Base-by-base conservation (phyloP, 768 basidiomycete species). In the Hebeloma cylindrosporum region DNA sequence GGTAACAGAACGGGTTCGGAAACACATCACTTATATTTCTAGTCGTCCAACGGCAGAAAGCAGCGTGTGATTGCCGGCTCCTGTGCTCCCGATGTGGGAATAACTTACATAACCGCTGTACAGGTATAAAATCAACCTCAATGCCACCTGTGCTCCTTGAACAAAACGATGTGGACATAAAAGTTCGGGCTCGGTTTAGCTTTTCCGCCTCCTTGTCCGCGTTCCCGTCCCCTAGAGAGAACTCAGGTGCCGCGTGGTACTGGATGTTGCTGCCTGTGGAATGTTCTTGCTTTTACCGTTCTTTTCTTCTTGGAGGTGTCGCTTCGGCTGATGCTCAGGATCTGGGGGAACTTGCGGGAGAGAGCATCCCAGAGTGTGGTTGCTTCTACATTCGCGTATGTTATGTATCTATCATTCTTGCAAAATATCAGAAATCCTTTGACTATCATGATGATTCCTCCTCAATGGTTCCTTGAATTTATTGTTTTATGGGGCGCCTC, bases 181-280 rank as follows among this genome's bases (percentile, higher is more conserved):
- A 88, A 92, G 89, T 91, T 92, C 89, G 89, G 85, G 79, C 89
- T 76, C 62, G 88, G 84, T 69, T 63, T 69, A 84, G 80, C 79
- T 77, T 67, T 75, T 78, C 83, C 84, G 82, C 78, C 79, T 89
- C 81, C 87, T 81, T 79, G 88, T 79, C 85, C 89, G 89, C 89
- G 89, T 92, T 89, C 87, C 87, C 85, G 87, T 89, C 84, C 80
- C 77, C 86, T 74, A 88, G 77, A 89, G 28, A 50, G 59, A 80
- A 46, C 64, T 65, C 44, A 69, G 66, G 70, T 63, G 62, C 62
- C 48, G 25, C 57, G 44, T 26, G 43, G 57, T 62, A 56, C 61
- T 54, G 68, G 68, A 35, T 65, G 53, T 58, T 64, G 57, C 45
- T 53, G 57, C 51, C 60, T 53, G 64, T 49, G 49, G 55, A 54